Conservation (phyloP, 2,329 filamentous ascomycete species). For the Beauveria brongniartii region DNA sequence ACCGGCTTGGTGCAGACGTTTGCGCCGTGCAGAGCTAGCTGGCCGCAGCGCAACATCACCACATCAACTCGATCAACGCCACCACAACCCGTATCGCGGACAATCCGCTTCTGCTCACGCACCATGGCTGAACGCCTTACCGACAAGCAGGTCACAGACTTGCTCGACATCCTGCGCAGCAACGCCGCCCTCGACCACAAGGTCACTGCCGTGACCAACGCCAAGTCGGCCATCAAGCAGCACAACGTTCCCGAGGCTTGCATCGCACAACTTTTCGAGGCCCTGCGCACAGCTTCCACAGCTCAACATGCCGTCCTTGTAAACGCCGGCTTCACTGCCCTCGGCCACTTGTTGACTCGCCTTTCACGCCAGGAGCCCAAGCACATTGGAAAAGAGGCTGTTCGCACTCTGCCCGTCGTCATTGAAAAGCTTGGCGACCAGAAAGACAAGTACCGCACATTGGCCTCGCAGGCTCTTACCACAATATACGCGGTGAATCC, state of each 20-base stretch:
- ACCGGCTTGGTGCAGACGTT: neutral
- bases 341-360: conserved; percentile 81
- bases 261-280: conserved; percentile 72
- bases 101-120: neutral
- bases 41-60: neutral
- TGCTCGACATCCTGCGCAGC: conserved; percentile 45
- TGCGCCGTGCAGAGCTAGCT: neutral
- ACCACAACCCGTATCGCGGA: neutral
- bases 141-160: conserved; percentile 49
- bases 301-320: conserved; percentile 72
- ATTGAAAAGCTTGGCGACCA: conserved; percentile 80
- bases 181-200: conserved; percentile 64
- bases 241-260: conserved; percentile 73
- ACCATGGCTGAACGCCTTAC: conserved; percentile 50
- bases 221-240: conserved; percentile 89
- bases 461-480: conserved; percentile 66
- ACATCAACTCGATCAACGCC: neutral
- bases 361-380: conserved; percentile 78
- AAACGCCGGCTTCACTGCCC: conserved; percentile 76
- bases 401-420: conserved; percentile 64
- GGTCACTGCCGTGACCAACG: conserved; percentile 59
- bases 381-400: conserved; percentile 60
- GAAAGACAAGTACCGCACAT: conserved; percentile 73
- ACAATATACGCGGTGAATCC: conserved; percentile 67
- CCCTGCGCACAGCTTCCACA: conserved; percentile 63